Percentiles rank a stretch among this genome's conserved stretches.
phyloP scores from a whole-genome alignment of 805 yeast genomes.

The Schwanniomyces sp. region DNA sequence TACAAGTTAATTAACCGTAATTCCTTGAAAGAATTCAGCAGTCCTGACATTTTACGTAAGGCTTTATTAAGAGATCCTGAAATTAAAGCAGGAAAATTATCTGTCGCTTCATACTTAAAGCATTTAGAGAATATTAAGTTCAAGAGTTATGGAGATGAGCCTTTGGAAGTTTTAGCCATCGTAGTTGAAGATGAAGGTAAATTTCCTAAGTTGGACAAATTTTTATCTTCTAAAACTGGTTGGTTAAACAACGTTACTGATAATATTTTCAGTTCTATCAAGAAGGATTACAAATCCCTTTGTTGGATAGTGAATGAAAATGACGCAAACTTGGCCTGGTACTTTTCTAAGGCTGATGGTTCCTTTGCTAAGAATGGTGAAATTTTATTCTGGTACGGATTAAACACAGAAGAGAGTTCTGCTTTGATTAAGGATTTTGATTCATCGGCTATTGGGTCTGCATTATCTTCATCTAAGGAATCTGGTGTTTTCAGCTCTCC shows the following conservation, averaged over 20 bases:
- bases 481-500: slow-evolving; percentile 50
- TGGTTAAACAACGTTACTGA: slow-evolving; percentile 98
- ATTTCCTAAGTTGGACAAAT: slow-evolving; percentile 77
- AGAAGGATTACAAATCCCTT: slow-evolving; percentile 67
- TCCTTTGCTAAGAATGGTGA: slow-evolving; percentile 87
- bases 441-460: slow-evolving; percentile 30
- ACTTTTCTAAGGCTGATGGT: slow-evolving; percentile 90
- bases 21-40: slow-evolving; percentile 64
- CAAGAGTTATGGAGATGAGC: slow-evolving; percentile 91
- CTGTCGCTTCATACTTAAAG: slow-evolving; percentile 81
- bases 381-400: slow-evolving; percentile 93
- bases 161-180: slow-evolving; percentile 89
- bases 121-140: slow-evolving; percentile 61
- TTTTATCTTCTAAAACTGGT: slow-evolving; percentile 83
- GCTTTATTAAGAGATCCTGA: slow-evolving; percentile 79
- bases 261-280: slow-evolving; percentile 82
- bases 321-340: slow-evolving; percentile 89
- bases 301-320: slow-evolving; percentile 92
- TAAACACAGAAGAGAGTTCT: slow-evolving; percentile 63
- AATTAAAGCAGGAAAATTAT: slow-evolving; percentile 63
- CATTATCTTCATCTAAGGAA: slow-evolving; percentile 37
- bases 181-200: slow-evolving; percentile 50
- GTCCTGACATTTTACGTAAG: slow-evolving; percentile 73
- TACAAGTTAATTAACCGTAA: slow-evolving; percentile 77
- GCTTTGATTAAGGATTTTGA: slow-evolving; percentile 57